Evolutionary conservation across 441 rosid species (phyloP).

Genomic region (Omphalea diandra): DNA sequence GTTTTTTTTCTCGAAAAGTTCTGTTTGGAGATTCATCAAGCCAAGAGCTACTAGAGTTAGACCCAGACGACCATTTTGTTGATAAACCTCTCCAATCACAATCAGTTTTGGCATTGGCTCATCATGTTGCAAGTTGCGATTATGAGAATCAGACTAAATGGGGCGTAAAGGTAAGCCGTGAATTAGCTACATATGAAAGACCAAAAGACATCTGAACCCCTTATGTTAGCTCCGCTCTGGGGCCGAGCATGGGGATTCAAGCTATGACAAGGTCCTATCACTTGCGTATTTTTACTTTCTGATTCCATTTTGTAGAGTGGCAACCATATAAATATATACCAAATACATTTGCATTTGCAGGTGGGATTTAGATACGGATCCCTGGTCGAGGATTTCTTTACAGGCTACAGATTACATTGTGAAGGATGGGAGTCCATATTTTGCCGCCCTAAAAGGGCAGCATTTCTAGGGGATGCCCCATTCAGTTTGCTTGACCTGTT

Average conservation of each 20-base stretch:
- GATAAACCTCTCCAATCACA: slow-evolving; percentile 33
- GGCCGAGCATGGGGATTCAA: too few species aligned
- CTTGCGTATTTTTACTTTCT: too few species aligned
- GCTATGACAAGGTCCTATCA: too few species aligned
- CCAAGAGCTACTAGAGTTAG: slow-evolving; percentile 26
- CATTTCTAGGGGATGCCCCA: slow-evolving; percentile 61
- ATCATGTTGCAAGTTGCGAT: slow-evolving; percentile 40
- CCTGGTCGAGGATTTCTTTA: slow-evolving; percentile 63
- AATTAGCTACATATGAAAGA: not conserved
- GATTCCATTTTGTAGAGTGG: not conserved
- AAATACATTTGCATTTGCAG: slow-evolving; percentile 29
- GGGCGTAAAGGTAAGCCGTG: slow-evolving; percentile 50
- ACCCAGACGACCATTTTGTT: slow-evolving; percentile 23
- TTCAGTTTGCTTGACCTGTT: slow-evolving; percentile 40
- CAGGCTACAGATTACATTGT: slow-evolving; percentile 56
- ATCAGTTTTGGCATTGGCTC: slow-evolving; percentile 36
- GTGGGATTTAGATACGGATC: slow-evolving; percentile 74
- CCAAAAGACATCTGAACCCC: not conserved
- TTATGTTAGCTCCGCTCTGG: too few species aligned
- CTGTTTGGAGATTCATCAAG: slow-evolving; percentile 46
- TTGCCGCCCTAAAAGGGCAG: slow-evolving; percentile 53
- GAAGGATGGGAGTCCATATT: slow-evolving; percentile 69
- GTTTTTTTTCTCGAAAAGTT: slow-evolving; percentile 48
- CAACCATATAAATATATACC: too few species aligned
- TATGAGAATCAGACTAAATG: slow-evolving; percentile 51